Evolutionary conservation across 495 filamentous ascomycete species (phyloP).

Genomic region (Neurospora africana): DNA sequence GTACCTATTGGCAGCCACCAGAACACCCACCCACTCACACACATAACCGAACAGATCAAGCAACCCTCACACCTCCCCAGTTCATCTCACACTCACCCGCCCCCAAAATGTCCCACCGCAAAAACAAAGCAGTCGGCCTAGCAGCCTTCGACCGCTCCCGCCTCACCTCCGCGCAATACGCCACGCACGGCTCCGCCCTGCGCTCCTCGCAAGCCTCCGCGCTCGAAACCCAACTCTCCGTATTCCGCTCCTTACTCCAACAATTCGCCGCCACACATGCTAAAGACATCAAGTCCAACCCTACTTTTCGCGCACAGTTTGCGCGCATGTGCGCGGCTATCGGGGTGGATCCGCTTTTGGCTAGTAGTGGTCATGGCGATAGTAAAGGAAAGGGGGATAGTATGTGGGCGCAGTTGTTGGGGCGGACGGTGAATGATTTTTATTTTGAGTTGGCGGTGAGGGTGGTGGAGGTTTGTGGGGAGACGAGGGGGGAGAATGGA

Average conservation of each 20-base stretch:
- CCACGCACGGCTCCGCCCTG: constrained; percentile 75
- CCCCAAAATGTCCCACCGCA: constrained; percentile 36
- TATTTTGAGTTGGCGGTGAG: constrained; percentile 93
- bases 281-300: constrained; percentile 90
- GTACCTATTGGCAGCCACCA: neutral
- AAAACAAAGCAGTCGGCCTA: constrained; percentile 66
- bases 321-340: constrained; percentile 97
- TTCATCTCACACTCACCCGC: neutral
- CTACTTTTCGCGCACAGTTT: constrained; percentile 90
- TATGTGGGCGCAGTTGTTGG: constrained; percentile 88
- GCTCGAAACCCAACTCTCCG: constrained; percentile 81
- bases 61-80: neutral
- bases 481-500: constrained; percentile 82
- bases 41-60: neutral
- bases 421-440: constrained; percentile 84
- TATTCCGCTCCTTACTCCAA: constrained; percentile 89
- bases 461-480: constrained; percentile 86
- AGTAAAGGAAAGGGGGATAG: constrained; percentile 41
- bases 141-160: constrained; percentile 79
- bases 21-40: neutral
- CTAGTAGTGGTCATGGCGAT: constrained; percentile 45
- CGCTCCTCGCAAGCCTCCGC: constrained; percentile 70
- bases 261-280: constrained; percentile 90
- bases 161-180: constrained; percentile 73
- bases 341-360: constrained; percentile 78